Base-by-base conservation (phyloP, 2,329 filamentous ascomycete genomes). In the Cladosporium sp. region DNA sequence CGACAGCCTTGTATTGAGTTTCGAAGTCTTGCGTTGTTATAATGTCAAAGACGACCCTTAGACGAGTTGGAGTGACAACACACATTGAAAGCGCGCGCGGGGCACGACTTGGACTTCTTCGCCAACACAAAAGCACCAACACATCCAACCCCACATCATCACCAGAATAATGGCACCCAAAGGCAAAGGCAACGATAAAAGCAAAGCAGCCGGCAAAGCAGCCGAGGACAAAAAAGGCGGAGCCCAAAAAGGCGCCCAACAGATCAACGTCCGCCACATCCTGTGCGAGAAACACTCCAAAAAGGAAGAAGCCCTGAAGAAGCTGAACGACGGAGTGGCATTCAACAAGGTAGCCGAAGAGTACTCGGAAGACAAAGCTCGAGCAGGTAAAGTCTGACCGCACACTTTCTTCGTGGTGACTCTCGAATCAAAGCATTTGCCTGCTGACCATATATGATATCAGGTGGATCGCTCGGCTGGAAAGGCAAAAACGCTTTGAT, bases 361-460 rank as follows among this genome's bases (percentile, higher is more conserved):
- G 63, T 89, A 83, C 68, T 89, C 86, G 0, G 89, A 91, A 73
- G 89, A 92, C 71, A 91, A 92, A 75, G 87, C 88, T 4, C 78
- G 85, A 60, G 80, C 83, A 72, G 86, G 72, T 73, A 28, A 51
- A 73, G 60, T 25, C 28, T 32, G 28, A 32, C 28, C 9, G 25
- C 25, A 28, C 25, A 28, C 25, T 28, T 4, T 9, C 25, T 28
- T 4, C 35, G 28, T 47, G 4, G 4, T 45, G 36, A 55, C 25
- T 28, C 4, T 28, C 9, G 4, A 9, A 28, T 4, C 25, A 28
- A 28, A 25, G 20, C 19, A 55, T 22, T 7, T 35, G 7, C 32
- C 7, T 37, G 4, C 35, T 58, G 24, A 57, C 40, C 15, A 15
- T 7, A 24, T 20, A 25, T 24, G 35, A 59, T 44, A 56, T 25